A percentile compares a stretch with the other conserved stretches of the same genome.
Evolutionary conservation across 2,329 filamentous ascomycete species (phyloP).

Genomic region (Tympanopsis confertula): DNA sequence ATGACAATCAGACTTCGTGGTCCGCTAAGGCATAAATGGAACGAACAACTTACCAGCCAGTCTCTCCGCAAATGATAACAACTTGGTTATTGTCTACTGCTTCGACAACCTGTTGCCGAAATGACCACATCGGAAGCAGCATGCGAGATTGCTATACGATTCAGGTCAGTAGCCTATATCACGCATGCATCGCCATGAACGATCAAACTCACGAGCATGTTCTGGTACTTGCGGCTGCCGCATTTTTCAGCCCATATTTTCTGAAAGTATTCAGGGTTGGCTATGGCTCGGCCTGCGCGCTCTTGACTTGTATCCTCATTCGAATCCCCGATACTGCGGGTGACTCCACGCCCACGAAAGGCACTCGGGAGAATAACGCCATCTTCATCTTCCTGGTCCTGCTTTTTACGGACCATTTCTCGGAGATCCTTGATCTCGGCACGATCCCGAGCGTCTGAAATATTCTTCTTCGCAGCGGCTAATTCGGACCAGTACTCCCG

Average conservation of each 20-base stretch:
- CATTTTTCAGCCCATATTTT: constrained; percentile 49
- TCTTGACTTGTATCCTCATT: constrained; percentile 35
- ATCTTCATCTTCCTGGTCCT: constrained; percentile 59
- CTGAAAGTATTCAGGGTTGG: constrained; percentile 36
- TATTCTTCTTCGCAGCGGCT: constrained; percentile 55
- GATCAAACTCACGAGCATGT: constrained; percentile 55
- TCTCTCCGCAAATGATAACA: constrained; percentile 91
- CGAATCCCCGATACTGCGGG: constrained; percentile 32
- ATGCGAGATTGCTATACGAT: constrained; percentile 44
- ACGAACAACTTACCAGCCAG: constrained; percentile 52
- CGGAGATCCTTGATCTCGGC: constrained; percentile 56
- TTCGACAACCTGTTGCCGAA: constrained; percentile 65
- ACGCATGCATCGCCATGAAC: no score
- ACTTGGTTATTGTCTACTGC: constrained; percentile 72
- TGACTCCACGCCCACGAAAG: constrained; percentile 50
- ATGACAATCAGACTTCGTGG: neutral
- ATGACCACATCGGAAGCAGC: constrained; percentile 82
- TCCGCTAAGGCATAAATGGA: no score
- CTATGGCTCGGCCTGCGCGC: constrained; percentile 22
- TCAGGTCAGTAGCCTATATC: neutral
- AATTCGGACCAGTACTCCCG: constrained; percentile 79
- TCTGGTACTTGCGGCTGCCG: constrained; percentile 50
- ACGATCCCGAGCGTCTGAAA: constrained; percentile 61
- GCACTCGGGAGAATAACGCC: constrained; percentile 67
- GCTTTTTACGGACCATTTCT: constrained; percentile 52